Base-by-base conservation (phyloP, 805 yeast genomes). In the Wickerhamiella domercqiae region DNA sequence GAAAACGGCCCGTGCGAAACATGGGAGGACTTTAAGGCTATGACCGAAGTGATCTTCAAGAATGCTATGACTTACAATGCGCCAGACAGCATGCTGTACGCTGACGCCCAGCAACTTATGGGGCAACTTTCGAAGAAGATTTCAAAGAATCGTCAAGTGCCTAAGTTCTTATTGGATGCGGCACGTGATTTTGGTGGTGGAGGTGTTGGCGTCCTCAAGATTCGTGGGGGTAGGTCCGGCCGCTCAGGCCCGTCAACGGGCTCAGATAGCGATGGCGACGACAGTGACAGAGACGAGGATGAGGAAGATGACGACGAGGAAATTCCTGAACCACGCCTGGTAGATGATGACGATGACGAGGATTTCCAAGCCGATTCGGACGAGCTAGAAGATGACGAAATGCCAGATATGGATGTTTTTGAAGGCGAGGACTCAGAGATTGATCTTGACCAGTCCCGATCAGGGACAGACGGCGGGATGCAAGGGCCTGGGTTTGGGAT, bases 51-150 rank as follows among this genome's bases (percentile, higher is more conserved):
- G 37, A 75, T 87, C 11, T 84, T 86, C 60, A 52, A 64, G 32
- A 90, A 90, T 57, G 94, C 96, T 2, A 73, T 73, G 51, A 55
- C 67, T 1, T 87, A 75, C 57, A 87, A 86, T 55, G 78, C 74
- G 42, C 78, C 78, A 37, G 72, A 70, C 1, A 72, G 90, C 37
- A 64, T 72, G 37, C 75, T 86, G 29, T 73, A 74, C 51, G 70
- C 70, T 42, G 93, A 83, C 57, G 77, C 96, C 0, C 58, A 55
- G 28, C 67, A 68, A 32, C 64, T 90, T 37, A 65, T 70, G 42
- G 64, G 63, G 21, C 65, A 64, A 42, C 73, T 78, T 45, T 44
- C 48, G 34, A 32, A 45, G 14, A 49, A 48, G 31, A 32, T 57
- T 29, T 44, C 43, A 9, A 49, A 49, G 31, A 35, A 44, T 41